Base-by-base conservation (phyloP, 2,329 filamentous ascomycete genomes). In the Teratosphaeria pseudoeucalypti region DNA sequence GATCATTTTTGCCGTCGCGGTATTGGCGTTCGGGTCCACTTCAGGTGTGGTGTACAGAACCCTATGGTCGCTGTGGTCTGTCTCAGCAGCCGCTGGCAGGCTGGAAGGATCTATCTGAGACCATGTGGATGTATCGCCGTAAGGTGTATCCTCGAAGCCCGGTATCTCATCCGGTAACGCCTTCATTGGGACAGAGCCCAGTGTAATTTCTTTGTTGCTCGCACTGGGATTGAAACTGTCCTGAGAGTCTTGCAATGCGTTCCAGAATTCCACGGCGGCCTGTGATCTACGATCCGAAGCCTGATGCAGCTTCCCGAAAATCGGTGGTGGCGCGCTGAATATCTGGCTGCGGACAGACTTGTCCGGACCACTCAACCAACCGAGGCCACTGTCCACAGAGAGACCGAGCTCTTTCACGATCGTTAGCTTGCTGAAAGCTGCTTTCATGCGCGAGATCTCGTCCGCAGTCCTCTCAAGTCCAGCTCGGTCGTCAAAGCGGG, bases 361-460 rank as follows among this genome's bases (percentile, higher is more conserved):
- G 68, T 88, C 85, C 1, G 85, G 82, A 0, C 85, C 85, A 54
- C 76, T 75, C 11, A 89, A 77, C 78, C 85, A 89, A 11, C 87
- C 87, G 43, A 89, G 76, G 10, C 86, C 85, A 59, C 81, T 85
- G 67, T 88, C 84, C 49, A 88, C 79, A 19, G 83, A 87, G 3
- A 90, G 72, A 0, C 82, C 86, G n/a, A 90, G 77, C 61, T 88
- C 84, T 39, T 76, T 77, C 2, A 86, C 80, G 9, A 78, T 76
- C 1, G 69, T 73, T 1, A 88, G 76, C 57, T 79, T 81, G 11
- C 76, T 76, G 59, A 90, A 79, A 2, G 85, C 84, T 37, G 78
- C 75, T 62, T 79, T 82, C 82, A 88, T 85, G 34, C 78, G 79
- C 10, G 78, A 76, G 0, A 80, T 83, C 66, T 86, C 83, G 64